Base-by-base conservation (phyloP, 2,329 filamentous ascomycete species). In the Penicillium sumatraense region DNA sequence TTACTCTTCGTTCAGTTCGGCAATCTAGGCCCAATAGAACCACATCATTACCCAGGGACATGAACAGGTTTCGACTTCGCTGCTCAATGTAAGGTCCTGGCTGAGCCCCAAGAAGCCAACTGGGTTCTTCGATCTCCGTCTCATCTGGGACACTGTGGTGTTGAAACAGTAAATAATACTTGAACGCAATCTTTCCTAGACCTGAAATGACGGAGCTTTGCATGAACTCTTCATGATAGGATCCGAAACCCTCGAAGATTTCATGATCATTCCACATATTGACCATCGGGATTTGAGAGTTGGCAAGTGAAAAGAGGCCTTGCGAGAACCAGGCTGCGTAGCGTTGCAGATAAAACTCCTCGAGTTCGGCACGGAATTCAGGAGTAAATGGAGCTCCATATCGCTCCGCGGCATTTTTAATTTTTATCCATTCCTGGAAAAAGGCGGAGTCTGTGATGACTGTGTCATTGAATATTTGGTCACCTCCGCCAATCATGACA, bases 121-220 rank as follows among this genome's bases (percentile, higher is more conserved):
- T 97, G 2, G 93, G 91, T 72, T 99, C 96, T 2, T 89, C 85
- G 31, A 83, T 80, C 62, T 96, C 88, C 0, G 88, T 91, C 76
- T 99, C 95, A 42, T 88, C 85, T 1, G 86, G 78, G 3, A 96
- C 81, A 62, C 89, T 96, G 73, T 99, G 96, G 65, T 99, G 95
- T 73, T 99, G 95, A 78, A 99, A 99, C 8, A 99, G 83, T 87
- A 99, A 89, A 68, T 99, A 99, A 75, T 98, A 99, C 73, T 99
- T 99, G 83, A 95, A 98, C 0, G 93, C 93, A 47, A 98, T 86
- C 33, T 89, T 89, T 2, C 95, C 96, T 8, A 99, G 75, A 0
- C 96, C 95, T 2, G 88, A 89, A 71, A 99, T 96, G 0, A 98
- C 90, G 0, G 91, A 89, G 2, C 90, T 91, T 61, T 84, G 86